Base-by-base conservation (phyloP, 2,329 filamentous ascomycete genomes). In the Byssoonygena ceratinophila region DNA sequence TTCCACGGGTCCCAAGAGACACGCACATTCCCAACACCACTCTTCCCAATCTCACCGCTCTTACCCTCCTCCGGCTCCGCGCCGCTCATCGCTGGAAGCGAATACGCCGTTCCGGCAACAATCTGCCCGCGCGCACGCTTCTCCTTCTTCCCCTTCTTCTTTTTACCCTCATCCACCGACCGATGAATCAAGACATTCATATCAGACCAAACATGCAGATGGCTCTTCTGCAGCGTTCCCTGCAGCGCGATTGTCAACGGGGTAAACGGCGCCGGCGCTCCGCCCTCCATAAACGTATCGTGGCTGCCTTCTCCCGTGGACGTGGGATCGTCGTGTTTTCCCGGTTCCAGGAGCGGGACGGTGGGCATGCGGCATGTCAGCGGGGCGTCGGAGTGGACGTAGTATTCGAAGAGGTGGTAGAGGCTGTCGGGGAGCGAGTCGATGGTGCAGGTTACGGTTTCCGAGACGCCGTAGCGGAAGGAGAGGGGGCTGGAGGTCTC, bases 351-450 rank as follows among this genome's bases (percentile, higher is more conserved):
- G 29, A 56, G 29, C n/a, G 54, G 54, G n/a, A 51, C 34, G 0
- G 87, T 81, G 25, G 91, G 88, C 12, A 97, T 80, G 49, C 92
- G 90, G 70, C 92, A 98, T 51, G 88, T 83, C 46, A 97, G 77
- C 8, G 92, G 92, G 16, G 89, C 90, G 71, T 98, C 92, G 73
- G 85, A 89, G 76, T 97, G 92, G 68, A 97, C 84, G 77, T 97
- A 97, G 77, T 96, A 97, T 73, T 97, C 66, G 39, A 77, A 58
- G 22, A 78, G 62, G 59, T 81, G 78, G 58, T 79, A 74, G 32
- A 76, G 69, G 1, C 76, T 68, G 55, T 80, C 78, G 27, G 76
- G 70, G 8, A 77, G 72, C 27, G 69, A 68, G 53, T 71, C 67
- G 55, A 77, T 74, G 43, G 79, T 74, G 61, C 74, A 75, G 40